These are phyloP conservation scores for Phaeoacremonium minimum DNA, from an alignment of 2,329 filamentous ascomycete species.

Conservation along the genomic window DNA sequence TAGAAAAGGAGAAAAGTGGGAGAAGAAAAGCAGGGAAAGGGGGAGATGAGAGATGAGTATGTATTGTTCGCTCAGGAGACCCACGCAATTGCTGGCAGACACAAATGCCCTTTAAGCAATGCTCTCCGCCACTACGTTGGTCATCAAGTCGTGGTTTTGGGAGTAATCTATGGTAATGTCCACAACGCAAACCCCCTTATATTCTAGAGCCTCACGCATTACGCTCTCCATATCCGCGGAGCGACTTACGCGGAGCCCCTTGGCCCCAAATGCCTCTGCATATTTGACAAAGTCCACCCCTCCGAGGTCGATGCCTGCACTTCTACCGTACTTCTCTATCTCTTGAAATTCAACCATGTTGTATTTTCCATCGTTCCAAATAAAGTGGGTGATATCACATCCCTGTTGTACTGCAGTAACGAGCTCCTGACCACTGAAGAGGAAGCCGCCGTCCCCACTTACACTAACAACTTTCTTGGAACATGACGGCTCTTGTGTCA, in stretches of 20 bases:
- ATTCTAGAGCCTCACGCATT: conserved; percentile 35
- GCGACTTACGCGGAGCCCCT: conserved; percentile 33
- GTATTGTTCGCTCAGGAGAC: too few relatives aligned
- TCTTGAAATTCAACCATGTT: conserved; percentile 50
- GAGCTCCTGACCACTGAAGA: conserved; percentile 41
- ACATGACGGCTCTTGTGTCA: conserved; percentile 35
- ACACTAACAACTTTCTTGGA: conserved; percentile 37
- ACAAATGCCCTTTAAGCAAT: too few relatives aligned
- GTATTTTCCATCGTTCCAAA: conserved; percentile 44
- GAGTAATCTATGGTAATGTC: conserved; percentile 42
- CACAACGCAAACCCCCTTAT: conserved; percentile 37
- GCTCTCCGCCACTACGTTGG: conserved; percentile 26
- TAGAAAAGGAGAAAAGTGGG: too few relatives aligned
- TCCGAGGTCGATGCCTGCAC: conserved; percentile 34
- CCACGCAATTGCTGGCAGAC: too few relatives aligned
- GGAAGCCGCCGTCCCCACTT: conserved; percentile 43
- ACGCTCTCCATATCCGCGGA: conserved; percentile 33
- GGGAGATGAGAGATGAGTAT: too few relatives aligned
- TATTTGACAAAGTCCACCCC: conserved; percentile 43
- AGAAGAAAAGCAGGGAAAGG: too few relatives aligned
- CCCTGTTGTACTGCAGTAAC: conserved; percentile 38
- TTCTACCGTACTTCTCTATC: conserved; percentile 42
- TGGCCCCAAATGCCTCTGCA: conserved; percentile 40
- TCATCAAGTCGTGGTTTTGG: conserved; percentile 32
- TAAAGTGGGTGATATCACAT: conserved; percentile 44